Conservation (phyloP, 139 green algal genomes). For the Astrephomene gubernaculifera region DNA sequence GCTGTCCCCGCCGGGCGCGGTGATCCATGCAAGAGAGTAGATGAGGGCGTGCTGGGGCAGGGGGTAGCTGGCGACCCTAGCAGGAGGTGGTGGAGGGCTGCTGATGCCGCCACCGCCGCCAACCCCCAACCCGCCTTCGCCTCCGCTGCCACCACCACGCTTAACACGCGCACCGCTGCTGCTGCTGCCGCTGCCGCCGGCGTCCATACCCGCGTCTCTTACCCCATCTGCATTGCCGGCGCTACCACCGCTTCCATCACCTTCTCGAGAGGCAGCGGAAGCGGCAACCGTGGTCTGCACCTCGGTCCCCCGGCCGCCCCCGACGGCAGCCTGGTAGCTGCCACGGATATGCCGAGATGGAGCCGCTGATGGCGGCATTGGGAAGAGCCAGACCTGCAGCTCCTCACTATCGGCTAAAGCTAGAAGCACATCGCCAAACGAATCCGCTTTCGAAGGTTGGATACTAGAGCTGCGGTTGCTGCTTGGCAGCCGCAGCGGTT, state of each 20-base stretch:
- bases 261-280: background rate
- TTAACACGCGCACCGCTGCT: background rate
- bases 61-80: background rate
- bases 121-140: background rate
- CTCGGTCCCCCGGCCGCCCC: background rate
- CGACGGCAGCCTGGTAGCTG: background rate
- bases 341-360: no score
- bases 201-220: no score
- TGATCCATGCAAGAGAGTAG: background rate
- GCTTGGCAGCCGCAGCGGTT: background rate
- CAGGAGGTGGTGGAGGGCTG: background rate
- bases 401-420: background rate
- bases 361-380: no score
- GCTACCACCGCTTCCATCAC: background rate
- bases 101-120: constrained; percentile 5
- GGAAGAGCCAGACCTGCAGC: background rate
- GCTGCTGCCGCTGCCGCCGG: background rate
- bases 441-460: background rate
- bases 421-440: background rate
- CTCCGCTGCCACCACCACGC: background rate
- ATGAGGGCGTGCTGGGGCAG: background rate
- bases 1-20: background rate
- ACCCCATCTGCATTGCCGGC: background rate
- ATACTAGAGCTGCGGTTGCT: no score
- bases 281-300: background rate